Evolutionary conservation across 352 stramenopile species (phyloP).

Genomic region (Phytopythium cucurbitacearum): DNA sequence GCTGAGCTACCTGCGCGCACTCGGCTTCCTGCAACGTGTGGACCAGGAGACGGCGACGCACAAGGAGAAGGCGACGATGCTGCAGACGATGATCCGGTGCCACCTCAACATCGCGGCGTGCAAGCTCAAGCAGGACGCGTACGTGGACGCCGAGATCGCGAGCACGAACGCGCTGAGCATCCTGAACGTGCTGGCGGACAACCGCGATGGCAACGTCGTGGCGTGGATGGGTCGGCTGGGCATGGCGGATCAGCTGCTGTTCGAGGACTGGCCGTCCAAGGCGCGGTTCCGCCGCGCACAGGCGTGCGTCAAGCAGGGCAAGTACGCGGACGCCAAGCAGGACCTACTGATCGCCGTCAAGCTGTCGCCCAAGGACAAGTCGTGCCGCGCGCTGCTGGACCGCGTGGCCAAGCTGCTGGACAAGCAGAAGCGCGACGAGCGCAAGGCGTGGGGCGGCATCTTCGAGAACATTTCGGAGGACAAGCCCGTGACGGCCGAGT

Average conservation of each 20-base stretch:
- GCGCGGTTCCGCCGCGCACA: conserved; percentile 80
- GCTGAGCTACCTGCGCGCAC: conserved; percentile 66
- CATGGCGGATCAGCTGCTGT: conserved; percentile 74
- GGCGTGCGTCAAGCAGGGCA: conserved; percentile 68
- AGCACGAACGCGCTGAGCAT: conserved; percentile 84
- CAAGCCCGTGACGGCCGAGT: conserved; percentile 9
- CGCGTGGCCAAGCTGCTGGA: conserved; percentile 63
- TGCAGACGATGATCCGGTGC: conserved; percentile 88
- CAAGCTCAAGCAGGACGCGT: conserved; percentile 73
- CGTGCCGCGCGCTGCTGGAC: conserved; percentile 70
- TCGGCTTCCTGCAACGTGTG: conserved; percentile 72
- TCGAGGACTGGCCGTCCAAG: conserved; percentile 84
- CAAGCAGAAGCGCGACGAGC: conserved; percentile 76
- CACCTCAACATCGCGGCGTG: conserved; percentile 84
- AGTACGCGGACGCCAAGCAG: conserved; percentile 66
- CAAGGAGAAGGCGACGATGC: conserved; percentile 83
- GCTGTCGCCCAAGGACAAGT: conserved; percentile 79
- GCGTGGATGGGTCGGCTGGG: conserved; percentile 82
- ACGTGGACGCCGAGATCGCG: conserved; percentile 67
- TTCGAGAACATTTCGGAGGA: conserved; percentile 50
- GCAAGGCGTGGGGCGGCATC: conserved; percentile 77
- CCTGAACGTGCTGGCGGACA: conserved; percentile 67
- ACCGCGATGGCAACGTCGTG: conserved; percentile 75
- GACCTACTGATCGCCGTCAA: conserved; percentile 77
- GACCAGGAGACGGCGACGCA: conserved; percentile 72